phyloP scores from a whole-genome alignment of 2,329 filamentous ascomycete species.

The Dactylellina leptospora region DNA sequence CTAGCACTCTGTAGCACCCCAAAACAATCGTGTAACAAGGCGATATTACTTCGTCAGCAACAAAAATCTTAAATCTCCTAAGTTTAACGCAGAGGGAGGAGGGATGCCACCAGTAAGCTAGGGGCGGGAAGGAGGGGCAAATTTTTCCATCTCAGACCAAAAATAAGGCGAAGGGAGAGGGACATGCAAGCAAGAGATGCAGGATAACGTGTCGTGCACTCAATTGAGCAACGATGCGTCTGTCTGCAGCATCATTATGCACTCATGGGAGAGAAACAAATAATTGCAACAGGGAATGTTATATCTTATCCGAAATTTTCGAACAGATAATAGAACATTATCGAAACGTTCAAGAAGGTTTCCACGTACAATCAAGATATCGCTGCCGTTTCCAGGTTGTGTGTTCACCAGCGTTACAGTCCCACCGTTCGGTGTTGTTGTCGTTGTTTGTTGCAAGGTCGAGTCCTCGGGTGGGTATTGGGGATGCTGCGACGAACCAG shows the following conservation, averaged over 20 bases:
- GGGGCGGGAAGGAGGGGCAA: constrained; percentile 15
- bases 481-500: constrained; percentile 52
- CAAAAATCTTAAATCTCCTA: constrained; percentile 26
- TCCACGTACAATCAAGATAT: constrained; percentile 51
- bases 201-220: constrained; percentile 49
- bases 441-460: constrained; percentile 53
- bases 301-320: neutral
- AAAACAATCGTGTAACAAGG: constrained; percentile 27
- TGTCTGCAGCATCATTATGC: constrained; percentile 14
- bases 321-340: neutral
- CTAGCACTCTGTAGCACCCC: constrained; percentile 50
- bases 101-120: constrained; percentile 2
- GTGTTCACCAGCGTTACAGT: constrained; percentile 52
- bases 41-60: constrained; percentile 29
- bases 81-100: constrained; percentile 1
- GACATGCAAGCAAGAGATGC: constrained; percentile 50
- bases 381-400: constrained; percentile 51
- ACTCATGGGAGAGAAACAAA: constrained; percentile 2
- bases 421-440: constrained; percentile 51
- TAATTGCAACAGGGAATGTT: neutral
- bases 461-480: constrained; percentile 52
- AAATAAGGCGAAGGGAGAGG: constrained; percentile 6
- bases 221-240: constrained; percentile 37
- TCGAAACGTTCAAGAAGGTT: neutral
- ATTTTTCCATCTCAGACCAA: neutral